These are phyloP conservation scores for Fonsecaea multimorphosa DNA, from an alignment of 2,329 filamentous ascomycete species.

Conservation along the genomic window DNA sequence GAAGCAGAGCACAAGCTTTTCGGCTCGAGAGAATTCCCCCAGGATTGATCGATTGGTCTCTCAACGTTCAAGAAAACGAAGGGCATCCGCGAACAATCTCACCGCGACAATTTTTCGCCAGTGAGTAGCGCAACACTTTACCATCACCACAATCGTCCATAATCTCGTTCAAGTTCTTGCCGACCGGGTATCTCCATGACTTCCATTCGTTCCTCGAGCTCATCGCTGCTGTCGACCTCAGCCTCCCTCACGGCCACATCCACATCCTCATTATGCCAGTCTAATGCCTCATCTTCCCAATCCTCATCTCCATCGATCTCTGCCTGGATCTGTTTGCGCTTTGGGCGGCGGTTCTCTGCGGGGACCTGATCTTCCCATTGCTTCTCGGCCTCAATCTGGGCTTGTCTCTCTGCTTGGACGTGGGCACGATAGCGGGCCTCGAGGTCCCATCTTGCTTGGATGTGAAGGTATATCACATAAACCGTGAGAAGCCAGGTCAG, in stretches of 20 bases:
- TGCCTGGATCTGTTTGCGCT: background rate
- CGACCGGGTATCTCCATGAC: constrained; percentile 10
- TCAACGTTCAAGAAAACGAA: background rate
- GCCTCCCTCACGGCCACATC: too few species aligned
- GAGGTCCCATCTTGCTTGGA: constrained; percentile 23
- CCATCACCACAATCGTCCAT: background rate
- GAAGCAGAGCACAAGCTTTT: background rate
- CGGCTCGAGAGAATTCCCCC: background rate
- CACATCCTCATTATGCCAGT: background rate
- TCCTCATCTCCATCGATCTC: constrained; percentile 11
- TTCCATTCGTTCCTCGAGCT: background rate
- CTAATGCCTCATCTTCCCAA: background rate
- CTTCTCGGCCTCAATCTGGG: background rate
- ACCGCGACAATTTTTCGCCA: background rate
- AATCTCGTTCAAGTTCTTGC: background rate
- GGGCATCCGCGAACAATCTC: background rate
- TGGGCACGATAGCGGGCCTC: constrained; percentile 1
- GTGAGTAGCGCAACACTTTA: background rate
- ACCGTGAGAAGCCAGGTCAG: constrained; percentile 23
- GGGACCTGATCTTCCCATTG: background rate
- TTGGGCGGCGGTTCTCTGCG: background rate
- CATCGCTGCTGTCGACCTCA: background rate
- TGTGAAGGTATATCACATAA: constrained; percentile 16
- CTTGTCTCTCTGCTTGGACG: constrained; percentile 1
- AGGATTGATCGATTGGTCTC: background rate